Conservation (phyloP, 441 rosid species). For the Manihot esculenta region DNA sequence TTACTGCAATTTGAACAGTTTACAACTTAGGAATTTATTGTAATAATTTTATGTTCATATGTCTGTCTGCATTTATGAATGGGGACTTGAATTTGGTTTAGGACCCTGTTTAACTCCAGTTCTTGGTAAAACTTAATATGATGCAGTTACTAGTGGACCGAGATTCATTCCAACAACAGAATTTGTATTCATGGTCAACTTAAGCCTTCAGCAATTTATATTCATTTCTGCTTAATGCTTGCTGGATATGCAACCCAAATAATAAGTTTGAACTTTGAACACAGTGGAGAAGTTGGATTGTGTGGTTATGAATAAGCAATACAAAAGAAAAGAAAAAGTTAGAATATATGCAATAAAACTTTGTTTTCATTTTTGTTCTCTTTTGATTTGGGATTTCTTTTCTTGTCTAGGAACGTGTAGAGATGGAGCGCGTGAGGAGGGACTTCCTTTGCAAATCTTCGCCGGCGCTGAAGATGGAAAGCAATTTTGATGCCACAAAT, state of each 20-base stretch:
- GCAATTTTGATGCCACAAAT: constrained; percentile 78
- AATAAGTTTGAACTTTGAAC: constrained; percentile 17
- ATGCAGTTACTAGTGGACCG: background rate
- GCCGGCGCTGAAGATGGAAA: constrained; percentile 82
- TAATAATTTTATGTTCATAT: background rate
- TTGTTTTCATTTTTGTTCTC: constrained; percentile 15
- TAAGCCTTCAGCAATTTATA: background rate
- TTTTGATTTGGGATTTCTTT: constrained; percentile 22
- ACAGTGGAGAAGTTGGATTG: constrained; percentile 4
- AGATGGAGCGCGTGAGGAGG: constrained; percentile 68
- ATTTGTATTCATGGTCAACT: background rate
- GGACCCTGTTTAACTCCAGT: background rate
- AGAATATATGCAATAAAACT: background rate
- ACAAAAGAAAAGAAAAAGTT: background rate
- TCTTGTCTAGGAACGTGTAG: constrained; percentile 67
- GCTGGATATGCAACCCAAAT: background rate
- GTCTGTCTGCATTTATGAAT: background rate
- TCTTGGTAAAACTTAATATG: background rate
- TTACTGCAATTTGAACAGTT: background rate
- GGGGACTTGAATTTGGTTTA: background rate
- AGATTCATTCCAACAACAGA: background rate
- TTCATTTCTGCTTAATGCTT: too few species aligned
- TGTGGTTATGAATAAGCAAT: constrained; percentile 5
- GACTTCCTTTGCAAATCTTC: constrained; percentile 60
- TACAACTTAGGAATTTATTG: background rate